Conservation (phyloP, 495 filamentous ascomycete species). For the Ascobolus immersus region DNA sequence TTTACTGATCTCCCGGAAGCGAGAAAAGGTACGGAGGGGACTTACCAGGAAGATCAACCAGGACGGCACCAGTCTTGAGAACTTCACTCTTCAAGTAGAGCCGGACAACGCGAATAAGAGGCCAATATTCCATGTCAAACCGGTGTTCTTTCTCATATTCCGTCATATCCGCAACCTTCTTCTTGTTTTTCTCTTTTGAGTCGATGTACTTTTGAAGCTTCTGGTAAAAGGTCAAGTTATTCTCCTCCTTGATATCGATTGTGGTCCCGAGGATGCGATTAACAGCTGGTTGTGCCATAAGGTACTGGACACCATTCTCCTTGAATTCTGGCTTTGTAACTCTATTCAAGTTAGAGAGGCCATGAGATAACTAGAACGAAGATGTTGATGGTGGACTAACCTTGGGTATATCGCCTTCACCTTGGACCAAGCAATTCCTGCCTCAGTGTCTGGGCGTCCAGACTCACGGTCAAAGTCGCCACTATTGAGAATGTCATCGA, state of each 20-base stretch:
- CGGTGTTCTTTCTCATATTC: slow-evolving; percentile 17
- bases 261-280: slow-evolving; percentile 24
- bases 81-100: slow-evolving; percentile 31
- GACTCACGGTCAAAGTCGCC: no score
- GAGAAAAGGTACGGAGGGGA: no score
- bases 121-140: slow-evolving; percentile 33
- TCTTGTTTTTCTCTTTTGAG: slow-evolving; percentile 17
- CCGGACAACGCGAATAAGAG: slow-evolving; percentile 39
- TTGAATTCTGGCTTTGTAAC: slow-evolving; percentile 25
- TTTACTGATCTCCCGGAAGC: no score
- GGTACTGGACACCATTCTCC: slow-evolving; percentile 15
- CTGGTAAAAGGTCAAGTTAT: slow-evolving; percentile 20
- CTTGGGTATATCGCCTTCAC: slow-evolving; percentile 37
- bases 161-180: slow-evolving; percentile 11
- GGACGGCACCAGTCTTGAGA: slow-evolving; percentile 33
- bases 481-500: slow-evolving; percentile 26
- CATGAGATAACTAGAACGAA: not conserved
- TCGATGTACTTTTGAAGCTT: slow-evolving; percentile 26
- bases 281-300: slow-evolving; percentile 22
- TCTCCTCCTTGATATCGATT: slow-evolving; percentile 18
- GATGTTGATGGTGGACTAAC: not conserved
- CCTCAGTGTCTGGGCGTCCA: no score
- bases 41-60: slow-evolving; percentile 44
- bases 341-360: slow-evolving; percentile 5
- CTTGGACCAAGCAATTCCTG: slow-evolving; percentile 35